phyloP scores from a whole-genome alignment of 208 protist species.

The Acanthamoeba triangularis region DNA sequence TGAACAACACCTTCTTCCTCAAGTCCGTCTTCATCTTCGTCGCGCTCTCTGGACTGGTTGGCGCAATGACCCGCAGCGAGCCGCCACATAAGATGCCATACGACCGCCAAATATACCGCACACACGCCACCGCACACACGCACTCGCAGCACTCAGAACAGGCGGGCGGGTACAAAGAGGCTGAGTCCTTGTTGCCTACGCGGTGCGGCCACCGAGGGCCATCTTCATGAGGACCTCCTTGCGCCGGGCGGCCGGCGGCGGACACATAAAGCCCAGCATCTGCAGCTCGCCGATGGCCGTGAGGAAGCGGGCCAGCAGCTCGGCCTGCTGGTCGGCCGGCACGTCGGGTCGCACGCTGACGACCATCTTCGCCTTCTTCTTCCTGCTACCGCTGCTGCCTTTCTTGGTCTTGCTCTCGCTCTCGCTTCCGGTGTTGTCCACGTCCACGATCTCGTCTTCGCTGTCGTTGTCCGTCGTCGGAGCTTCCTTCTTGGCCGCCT shows the following conservation, averaged over 20 bases:
- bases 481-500: neutral
- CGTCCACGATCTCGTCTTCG: neutral
- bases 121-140: too few relatives aligned
- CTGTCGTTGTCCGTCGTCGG: neutral
- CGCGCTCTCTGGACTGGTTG: too few relatives aligned
- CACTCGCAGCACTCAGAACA: too few relatives aligned
- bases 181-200: neutral
- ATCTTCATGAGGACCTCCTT: conserved; percentile 18
- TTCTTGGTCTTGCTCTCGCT: neutral
- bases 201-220: neutral
- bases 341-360: neutral
- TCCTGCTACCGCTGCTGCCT: neutral
- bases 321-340: neutral
- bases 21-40: too few relatives aligned
- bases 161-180: neutral
- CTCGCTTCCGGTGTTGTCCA: neutral
- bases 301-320: neutral
- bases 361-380: neutral
- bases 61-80: too few relatives aligned
- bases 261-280: conserved; percentile 53
- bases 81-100: too few relatives aligned
- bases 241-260: neutral
- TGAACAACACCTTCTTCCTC: too few relatives aligned
- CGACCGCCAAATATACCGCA: too few relatives aligned
- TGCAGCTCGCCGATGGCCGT: conserved; percentile 34